Conservation (phyloP, 1,284 basidiomycete genomes). For the Rhodotorula sp. region DNA sequence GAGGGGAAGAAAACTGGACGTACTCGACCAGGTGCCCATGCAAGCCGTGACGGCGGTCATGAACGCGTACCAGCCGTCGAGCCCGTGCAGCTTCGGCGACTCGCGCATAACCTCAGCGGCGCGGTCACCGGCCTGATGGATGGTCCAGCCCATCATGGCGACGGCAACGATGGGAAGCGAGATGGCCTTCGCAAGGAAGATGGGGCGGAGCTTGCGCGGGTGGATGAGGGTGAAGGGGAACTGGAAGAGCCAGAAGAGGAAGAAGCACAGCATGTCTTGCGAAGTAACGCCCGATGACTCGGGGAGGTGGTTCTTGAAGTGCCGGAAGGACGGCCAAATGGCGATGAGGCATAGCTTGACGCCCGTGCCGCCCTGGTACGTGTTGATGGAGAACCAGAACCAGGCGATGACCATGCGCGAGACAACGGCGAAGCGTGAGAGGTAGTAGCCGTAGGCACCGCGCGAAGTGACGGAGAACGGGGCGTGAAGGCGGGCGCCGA, state of each 20-base stretch:
- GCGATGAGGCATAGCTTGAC: constrained; percentile 39
- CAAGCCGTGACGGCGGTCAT: constrained; percentile 24
- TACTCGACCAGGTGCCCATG: constrained; percentile 17
- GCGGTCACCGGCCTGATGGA: constrained; percentile 61
- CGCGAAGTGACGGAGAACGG: constrained; percentile 70
- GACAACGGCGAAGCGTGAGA: constrained; percentile 65
- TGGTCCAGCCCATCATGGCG: constrained; percentile 72
- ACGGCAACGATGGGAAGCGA: constrained; percentile 66
- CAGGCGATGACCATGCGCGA: constrained; percentile 22
- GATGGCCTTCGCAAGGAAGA: constrained; percentile 69
- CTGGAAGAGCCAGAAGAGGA: constrained; percentile 72
- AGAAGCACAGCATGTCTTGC: constrained; percentile 68
- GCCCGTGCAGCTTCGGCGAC: constrained; percentile 41
- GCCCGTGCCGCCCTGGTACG: constrained; percentile 25
- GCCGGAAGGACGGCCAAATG: constrained; percentile 46
- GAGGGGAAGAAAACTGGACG: background rate
- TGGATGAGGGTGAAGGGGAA: constrained; percentile 71
- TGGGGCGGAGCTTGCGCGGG: constrained; percentile 59
- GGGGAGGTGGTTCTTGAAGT: constrained; percentile 26
- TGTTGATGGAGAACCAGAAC: constrained; percentile 33
- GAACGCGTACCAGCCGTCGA: constrained; percentile 21
- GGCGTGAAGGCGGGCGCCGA: constrained; percentile 22
- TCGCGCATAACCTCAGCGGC: constrained; percentile 59
- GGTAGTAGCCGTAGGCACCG: constrained; percentile 76
- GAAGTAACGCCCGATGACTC: constrained; percentile 29